Evolutionary conservation across 2,329 filamentous ascomycete genomes (phyloP).

Genomic region (Ampelomyces quisqualis): DNA sequence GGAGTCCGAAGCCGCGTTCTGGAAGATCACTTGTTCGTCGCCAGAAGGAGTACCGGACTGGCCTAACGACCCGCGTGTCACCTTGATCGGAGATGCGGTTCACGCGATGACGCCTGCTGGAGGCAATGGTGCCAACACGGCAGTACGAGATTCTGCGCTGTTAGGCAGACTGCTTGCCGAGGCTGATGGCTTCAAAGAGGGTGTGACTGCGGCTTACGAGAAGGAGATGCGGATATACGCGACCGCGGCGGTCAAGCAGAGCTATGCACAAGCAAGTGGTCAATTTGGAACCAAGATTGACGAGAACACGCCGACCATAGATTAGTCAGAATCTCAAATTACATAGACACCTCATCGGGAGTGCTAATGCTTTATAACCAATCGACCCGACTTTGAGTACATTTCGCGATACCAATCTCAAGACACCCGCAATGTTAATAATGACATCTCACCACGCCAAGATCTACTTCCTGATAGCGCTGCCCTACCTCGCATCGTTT

Average conservation of each 20-base stretch:
- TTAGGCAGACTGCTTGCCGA: constrained; percentile 44
- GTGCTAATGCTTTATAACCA: no score
- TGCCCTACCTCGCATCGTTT: not conserved
- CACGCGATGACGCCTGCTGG: constrained; percentile 52
- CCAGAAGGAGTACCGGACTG: constrained; percentile 62
- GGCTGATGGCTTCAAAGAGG: constrained; percentile 30
- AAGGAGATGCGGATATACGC: constrained; percentile 42
- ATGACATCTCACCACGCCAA: no score
- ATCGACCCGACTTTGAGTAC: no score
- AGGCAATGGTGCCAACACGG: constrained; percentile 51
- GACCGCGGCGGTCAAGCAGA: constrained; percentile 50
- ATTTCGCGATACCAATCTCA: no score
- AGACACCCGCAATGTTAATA: no score
- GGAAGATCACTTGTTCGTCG: constrained; percentile 65
- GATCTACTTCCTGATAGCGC: not conserved
- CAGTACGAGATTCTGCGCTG: constrained; percentile 46
- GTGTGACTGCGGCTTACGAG: constrained; percentile 43
- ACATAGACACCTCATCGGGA: not conserved
- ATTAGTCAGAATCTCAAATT: no score
- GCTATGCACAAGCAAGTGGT: constrained; percentile 47
- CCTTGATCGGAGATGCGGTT: constrained; percentile 49
- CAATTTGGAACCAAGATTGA: constrained; percentile 24
- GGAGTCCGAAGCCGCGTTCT: constrained; percentile 61
- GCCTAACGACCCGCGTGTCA: constrained; percentile 57
- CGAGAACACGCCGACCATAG: constrained; percentile 19